Percentiles rank a stretch among this genome's conserved stretches.
Evolutionary conservation across 495 filamentous ascomycete species (phyloP).

Genomic region (Penicillium cataractarum): DNA sequence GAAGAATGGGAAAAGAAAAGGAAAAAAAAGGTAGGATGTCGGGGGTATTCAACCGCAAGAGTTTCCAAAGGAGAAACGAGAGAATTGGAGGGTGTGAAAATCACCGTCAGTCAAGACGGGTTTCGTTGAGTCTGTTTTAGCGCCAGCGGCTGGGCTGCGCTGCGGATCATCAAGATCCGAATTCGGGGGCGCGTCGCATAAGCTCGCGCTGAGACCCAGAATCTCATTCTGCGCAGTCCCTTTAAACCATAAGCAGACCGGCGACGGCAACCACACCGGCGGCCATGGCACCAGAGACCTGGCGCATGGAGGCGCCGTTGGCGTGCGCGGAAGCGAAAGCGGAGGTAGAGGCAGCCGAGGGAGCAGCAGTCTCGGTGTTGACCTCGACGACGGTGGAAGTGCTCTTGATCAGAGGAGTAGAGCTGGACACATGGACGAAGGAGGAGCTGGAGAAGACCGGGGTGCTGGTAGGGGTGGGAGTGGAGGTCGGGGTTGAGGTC

Average conservation of each 20-base stretch:
- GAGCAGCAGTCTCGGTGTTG: slow-evolving; percentile 7
- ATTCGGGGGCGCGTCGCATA: slow-evolving; percentile 5
- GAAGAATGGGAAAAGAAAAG: slow-evolving; percentile 10
- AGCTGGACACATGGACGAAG: slow-evolving; percentile 23
- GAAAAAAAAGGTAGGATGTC: background rate
- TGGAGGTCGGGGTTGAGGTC: slow-evolving; percentile 21
- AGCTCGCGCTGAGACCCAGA: background rate
- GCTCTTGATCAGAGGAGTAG: slow-evolving; percentile 26
- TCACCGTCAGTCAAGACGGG: background rate
- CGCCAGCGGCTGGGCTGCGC: slow-evolving; percentile 5
- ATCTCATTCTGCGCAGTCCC: background rate
- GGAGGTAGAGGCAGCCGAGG: slow-evolving; percentile 29
- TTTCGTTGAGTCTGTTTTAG: background rate
- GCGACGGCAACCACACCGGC: slow-evolving; percentile 49
- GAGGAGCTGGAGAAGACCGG: slow-evolving; percentile 21
- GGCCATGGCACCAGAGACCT: slow-evolving; percentile 38
- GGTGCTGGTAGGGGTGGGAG: slow-evolving; percentile 28
- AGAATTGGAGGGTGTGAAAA: background rate
- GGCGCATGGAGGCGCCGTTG: slow-evolving; percentile 34
- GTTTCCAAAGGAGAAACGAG: slow-evolving; percentile 6
- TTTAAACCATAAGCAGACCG: slow-evolving; percentile 49
- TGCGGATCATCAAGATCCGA: slow-evolving; percentile 21
- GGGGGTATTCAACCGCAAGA: background rate
- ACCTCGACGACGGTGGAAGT: slow-evolving; percentile 6
- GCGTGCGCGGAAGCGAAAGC: slow-evolving; percentile 33